Evolutionary conservation across 805 yeast species (phyloP).

Genomic region (Saturnispora kantuleensis): DNA sequence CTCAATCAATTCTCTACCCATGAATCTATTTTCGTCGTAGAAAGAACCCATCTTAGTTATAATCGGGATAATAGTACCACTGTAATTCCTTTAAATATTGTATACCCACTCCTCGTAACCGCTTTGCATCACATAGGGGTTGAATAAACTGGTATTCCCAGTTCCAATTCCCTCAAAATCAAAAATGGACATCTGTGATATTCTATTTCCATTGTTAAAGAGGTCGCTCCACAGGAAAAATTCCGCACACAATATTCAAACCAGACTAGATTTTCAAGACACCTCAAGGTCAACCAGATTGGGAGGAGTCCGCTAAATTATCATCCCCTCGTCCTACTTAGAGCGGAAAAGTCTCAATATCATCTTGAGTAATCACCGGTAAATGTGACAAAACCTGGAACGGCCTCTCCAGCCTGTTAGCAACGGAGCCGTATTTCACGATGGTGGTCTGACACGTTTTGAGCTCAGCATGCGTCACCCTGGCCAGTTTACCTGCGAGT

Average conservation of each 20-base stretch:
- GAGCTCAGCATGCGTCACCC: constrained; percentile 15
- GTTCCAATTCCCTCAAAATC: constrained; percentile 52
- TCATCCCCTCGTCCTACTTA: neutral
- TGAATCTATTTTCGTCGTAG: constrained; percentile 39
- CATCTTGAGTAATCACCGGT: constrained; percentile 10
- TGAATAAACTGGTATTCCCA: constrained; percentile 71
- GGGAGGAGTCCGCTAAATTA: neutral
- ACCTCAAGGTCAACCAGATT: neutral
- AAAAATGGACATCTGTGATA: constrained; percentile 39
- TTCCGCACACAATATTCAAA: no score
- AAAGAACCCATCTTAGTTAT: constrained; percentile 72
- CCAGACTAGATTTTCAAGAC: no score
- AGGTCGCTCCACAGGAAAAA: no score
- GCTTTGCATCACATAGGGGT: constrained; percentile 63
- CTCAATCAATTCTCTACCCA: constrained; percentile 37
- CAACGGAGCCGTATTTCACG: constrained; percentile 13
- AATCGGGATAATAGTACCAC: constrained; percentile 71
- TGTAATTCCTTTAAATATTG: constrained; percentile 59
- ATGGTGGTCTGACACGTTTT: constrained; percentile 18
- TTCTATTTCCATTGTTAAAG: constrained; percentile 26
- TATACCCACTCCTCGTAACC: constrained; percentile 59
- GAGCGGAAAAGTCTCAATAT: neutral
- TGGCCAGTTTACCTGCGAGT: constrained; percentile 12
- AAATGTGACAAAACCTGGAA: constrained; percentile 19
- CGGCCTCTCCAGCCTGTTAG: constrained; percentile 16